Evolutionary conservation across 257 asterid genomes (phyloP).

Genomic region (Plantago elongata): DNA sequence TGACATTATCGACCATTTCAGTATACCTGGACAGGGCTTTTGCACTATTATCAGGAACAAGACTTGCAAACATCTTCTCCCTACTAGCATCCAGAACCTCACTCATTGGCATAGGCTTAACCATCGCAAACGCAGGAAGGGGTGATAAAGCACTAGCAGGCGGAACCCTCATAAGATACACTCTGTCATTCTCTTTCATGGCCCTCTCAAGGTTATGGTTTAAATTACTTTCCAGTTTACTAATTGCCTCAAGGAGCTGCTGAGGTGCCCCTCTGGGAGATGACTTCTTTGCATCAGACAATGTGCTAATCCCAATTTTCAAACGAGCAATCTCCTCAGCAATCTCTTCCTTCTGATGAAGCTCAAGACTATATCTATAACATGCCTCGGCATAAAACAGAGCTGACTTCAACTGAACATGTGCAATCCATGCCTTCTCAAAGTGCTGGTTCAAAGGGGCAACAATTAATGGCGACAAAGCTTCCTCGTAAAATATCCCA

Average conservation of each 20-base stretch:
- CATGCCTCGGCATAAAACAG: conserved; percentile 95
- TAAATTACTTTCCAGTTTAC: conserved; percentile 61
- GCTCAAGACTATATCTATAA: conserved; percentile 80
- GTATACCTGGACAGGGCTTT: conserved; percentile 96
- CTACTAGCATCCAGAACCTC: conserved; percentile 89
- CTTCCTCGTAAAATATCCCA: conserved; percentile 89
- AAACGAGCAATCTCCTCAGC: conserved; percentile 96
- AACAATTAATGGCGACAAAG: conserved; percentile 61
- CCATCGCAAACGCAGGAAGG: conserved; percentile 89
- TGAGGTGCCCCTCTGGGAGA: conserved; percentile 80
- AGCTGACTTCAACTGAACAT: conserved; percentile 89
- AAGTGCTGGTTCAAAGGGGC: conserved; percentile 87
- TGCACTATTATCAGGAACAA: conserved; percentile 93
- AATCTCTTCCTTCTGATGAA: conserved; percentile 93
- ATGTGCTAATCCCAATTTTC: conserved; percentile 67
- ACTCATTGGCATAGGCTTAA: conserved; percentile 84
- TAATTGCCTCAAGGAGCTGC: conserved; percentile 80
- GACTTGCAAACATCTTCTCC: conserved; percentile 86
- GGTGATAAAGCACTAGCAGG: conserved; percentile 70
- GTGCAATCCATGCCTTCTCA: conserved; percentile 87
- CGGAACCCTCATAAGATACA: conserved; percentile 93
- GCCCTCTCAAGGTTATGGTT: conserved; percentile 83
- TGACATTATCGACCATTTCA: conserved; percentile 89
- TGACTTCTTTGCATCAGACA: conserved; percentile 74
- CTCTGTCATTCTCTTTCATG: conserved; percentile 92